Evolutionary conservation across 2,329 filamentous ascomycete species (phyloP), one percentile per base, ranked within the genome.

Genomic region (Periglandula ipomoeae): DNA sequence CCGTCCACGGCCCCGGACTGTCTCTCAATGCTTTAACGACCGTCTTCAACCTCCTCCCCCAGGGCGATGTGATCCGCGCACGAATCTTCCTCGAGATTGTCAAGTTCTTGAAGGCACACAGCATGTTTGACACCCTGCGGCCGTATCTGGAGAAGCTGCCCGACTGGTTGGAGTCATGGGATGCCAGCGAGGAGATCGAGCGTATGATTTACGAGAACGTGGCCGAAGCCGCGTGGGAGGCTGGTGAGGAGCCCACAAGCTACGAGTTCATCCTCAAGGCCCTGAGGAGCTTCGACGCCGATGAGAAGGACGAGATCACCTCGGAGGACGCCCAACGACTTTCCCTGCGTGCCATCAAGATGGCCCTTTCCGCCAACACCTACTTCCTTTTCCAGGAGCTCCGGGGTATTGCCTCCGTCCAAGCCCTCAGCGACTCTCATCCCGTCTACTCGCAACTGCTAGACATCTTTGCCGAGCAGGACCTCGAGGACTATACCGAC

Each of bases 401-500:
- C 45, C 84, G 89, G 57, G 85, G 81, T 53, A 84, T 94, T 59
- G 78, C 87, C 62, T 84, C 85, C 56, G 81, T 98, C 54, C 89
- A 96, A 70, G 86, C 87, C 15, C 83, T 98, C 44, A 82, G 83
- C 64, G 85, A 91, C 62, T 87, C 87, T 46, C 87, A 96, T 63
- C 80, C 87, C 52, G 76, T 86, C 55, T 88, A 91, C 70, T 90
- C 87, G 60, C 89, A 97, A 70, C 81, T 98, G 34, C 85, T 98
- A 49, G 90, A 96, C 62, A 88, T 97, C 62, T 96, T 97, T 70
- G 87, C 88, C 58, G 86, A 93, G 62, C 90, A 97, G 69, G 86
- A 90, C 59, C 82, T 96, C 48, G 90, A 97, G 65, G 89, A 95
- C 70, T 95, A 93, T 74, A 87, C 89, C 67, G 90, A 95, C 70